These are phyloP conservation scores for Roridomyces roridus DNA, from an alignment of 768 basidiomycete genomes.

Conservation along the genomic window DNA sequence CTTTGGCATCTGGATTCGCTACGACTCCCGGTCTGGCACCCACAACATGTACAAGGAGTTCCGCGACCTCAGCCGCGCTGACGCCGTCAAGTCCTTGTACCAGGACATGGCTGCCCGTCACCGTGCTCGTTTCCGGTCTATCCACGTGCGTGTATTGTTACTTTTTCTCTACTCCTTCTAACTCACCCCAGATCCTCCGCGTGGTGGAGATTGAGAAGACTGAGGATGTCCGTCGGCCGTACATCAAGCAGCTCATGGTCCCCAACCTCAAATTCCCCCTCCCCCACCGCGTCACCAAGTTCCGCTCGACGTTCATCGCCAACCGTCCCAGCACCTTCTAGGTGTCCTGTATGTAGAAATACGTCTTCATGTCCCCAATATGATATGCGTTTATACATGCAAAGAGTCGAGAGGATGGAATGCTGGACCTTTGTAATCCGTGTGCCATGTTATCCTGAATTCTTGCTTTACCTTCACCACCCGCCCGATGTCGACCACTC, in stretches of 20 bases:
- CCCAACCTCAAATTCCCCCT: conserved; percentile 97
- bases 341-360: conserved; percentile 9
- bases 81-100: conserved; percentile 96
- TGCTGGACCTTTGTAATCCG: too few species aligned
- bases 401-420: too few species aligned
- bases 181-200: conserved; percentile 79
- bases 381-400: too few species aligned
- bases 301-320: conserved; percentile 82
- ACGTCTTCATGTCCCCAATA: too few species aligned
- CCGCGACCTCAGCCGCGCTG: conserved; percentile 93
- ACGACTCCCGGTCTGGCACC: conserved; percentile 98
- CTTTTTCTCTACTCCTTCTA: not conserved
- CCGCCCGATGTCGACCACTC: too few species aligned
- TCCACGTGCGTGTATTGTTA: conserved; percentile 70
- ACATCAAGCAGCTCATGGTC: conserved; percentile 94
- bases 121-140: conserved; percentile 98
- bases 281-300: conserved; percentile 85
- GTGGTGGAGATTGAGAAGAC: conserved; percentile 95
- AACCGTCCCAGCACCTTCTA: conserved; percentile 78
- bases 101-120: conserved; percentile 99
- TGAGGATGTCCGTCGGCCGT: conserved; percentile 91
- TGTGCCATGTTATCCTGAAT: too few species aligned
- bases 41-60: conserved; percentile 99
- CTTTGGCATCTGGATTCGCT: conserved; percentile 99
- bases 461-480: too few species aligned